Conservation (phyloP, 2,329 filamentous ascomycete species). For the Sporothrix euskadiensis region DNA sequence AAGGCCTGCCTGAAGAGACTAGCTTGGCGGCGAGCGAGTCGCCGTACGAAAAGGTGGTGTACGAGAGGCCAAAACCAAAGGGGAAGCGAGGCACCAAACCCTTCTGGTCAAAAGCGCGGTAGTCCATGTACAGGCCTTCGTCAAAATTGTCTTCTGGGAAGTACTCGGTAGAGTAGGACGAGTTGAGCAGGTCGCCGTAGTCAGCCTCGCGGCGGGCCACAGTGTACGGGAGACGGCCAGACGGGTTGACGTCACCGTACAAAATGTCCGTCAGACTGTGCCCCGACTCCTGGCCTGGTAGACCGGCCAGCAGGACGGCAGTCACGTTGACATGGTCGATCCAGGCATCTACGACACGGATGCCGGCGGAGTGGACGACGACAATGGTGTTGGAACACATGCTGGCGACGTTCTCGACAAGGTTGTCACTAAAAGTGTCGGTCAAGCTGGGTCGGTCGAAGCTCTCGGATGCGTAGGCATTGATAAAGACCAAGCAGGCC, state of each 20-base stretch:
- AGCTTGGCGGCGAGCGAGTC: slow-evolving; percentile 51
- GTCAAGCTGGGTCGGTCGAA: slow-evolving; percentile 66
- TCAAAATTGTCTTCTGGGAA: slow-evolving; percentile 67
- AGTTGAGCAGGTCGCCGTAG: slow-evolving; percentile 39
- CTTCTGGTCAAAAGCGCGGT: slow-evolving; percentile 67
- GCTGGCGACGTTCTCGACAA: slow-evolving; percentile 57
- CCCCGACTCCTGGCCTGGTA: slow-evolving; percentile 55
- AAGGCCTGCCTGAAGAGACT: slow-evolving; percentile 52
- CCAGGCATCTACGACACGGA: slow-evolving; percentile 52
- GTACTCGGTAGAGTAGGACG: slow-evolving; percentile 27
- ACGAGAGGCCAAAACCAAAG: slow-evolving; percentile 75
- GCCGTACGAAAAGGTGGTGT: slow-evolving; percentile 68
- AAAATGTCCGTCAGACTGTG: slow-evolving; percentile 46
- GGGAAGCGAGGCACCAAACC: slow-evolving; percentile 68
- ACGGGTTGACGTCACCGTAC: slow-evolving; percentile 48
- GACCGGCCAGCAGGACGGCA: slow-evolving; percentile 52
- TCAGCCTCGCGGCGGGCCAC: slow-evolving; percentile 46
- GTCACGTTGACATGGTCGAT: slow-evolving; percentile 54
- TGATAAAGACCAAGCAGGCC: slow-evolving; percentile 66
- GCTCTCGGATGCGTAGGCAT: slow-evolving; percentile 75
- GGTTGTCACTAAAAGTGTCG: slow-evolving; percentile 65
- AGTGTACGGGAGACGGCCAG: slow-evolving; percentile 50
- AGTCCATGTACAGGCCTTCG: slow-evolving; percentile 77
- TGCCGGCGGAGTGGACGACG: slow-evolving; percentile 61
- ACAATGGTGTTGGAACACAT: slow-evolving; percentile 61